Conservation (phyloP, 164 flowering plant species). For the Saururus chinensis region DNA sequence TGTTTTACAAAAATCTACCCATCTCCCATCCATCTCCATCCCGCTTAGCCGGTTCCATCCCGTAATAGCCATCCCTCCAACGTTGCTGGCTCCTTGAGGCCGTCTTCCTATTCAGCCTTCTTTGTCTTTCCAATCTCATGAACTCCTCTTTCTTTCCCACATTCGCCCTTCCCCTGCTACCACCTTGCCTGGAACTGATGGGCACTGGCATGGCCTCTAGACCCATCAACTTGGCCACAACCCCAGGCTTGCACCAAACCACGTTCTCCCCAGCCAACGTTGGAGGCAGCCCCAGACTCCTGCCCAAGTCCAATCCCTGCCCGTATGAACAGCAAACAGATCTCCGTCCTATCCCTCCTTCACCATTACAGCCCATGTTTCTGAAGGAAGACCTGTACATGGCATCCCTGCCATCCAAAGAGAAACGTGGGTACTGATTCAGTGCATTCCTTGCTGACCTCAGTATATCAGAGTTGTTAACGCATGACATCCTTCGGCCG, state of each 20-base stretch:
- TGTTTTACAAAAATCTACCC: no score
- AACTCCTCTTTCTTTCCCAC: constrained; percentile 17
- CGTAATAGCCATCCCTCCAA: neutral
- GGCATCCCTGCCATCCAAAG: constrained; percentile 81
- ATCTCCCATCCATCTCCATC: no score
- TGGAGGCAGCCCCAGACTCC: constrained; percentile 23
- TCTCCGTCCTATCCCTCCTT: constrained; percentile 14
- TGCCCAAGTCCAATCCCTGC: constrained; percentile 9
- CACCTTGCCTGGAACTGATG: constrained; percentile 5
- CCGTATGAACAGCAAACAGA: constrained; percentile 4
- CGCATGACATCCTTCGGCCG: constrained; percentile 62
- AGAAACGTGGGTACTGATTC: constrained; percentile 90
- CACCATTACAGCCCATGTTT: constrained; percentile 15
- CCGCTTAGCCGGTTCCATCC: neutral
- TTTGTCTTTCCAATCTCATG: constrained; percentile 27
- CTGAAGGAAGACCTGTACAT: constrained; percentile 71
- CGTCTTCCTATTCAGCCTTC: neutral
- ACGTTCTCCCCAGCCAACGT: constrained; percentile 59
- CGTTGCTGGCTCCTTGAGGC: neutral
- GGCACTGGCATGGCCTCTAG: constrained; percentile 80
- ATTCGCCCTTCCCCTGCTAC: constrained; percentile 10
- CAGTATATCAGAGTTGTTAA: constrained; percentile 70
- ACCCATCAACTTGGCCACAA: constrained; percentile 88
- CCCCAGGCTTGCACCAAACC: constrained; percentile 83
- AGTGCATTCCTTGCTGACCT: constrained; percentile 72